Conservation (phyloP, 2,329 filamentous ascomycete species). For the Penicillium sp. region DNA sequence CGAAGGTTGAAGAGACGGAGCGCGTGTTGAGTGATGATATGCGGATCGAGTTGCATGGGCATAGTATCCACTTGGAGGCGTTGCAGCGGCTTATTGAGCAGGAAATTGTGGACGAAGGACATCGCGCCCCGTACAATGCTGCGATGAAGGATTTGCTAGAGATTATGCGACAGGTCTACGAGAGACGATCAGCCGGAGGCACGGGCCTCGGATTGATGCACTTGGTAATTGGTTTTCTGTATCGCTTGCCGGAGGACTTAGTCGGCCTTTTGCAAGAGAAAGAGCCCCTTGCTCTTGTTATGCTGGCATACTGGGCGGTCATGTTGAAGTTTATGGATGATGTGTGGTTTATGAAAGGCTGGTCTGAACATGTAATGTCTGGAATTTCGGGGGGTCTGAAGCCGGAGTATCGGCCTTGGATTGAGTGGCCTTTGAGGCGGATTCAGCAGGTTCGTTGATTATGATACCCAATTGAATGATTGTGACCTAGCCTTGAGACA, state of each 20-base stretch:
- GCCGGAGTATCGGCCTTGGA: conserved; percentile 26
- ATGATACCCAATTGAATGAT: conserved; percentile 2
- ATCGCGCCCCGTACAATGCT: conserved; percentile 1
- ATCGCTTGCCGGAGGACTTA: conserved; percentile 31
- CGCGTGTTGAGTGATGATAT: conserved; percentile 17
- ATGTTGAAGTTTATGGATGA: conserved; percentile 37
- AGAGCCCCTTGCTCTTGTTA: conserved; percentile 31
- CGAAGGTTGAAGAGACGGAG: background rate
- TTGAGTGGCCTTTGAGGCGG: conserved; percentile 31
- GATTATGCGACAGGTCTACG: conserved; percentile 27
- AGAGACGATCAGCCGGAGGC: conserved; percentile 12
- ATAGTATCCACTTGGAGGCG: conserved; percentile 19
- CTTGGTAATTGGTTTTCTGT: conserved; percentile 37
- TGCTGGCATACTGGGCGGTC: conserved; percentile 39
- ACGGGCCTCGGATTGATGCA: conserved; percentile 29
- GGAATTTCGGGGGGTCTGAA: conserved; percentile 31
- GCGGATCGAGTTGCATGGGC: conserved; percentile 21
- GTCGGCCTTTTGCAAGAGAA: conserved; percentile 32
- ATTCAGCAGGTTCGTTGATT: background rate
- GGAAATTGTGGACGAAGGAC: background rate
- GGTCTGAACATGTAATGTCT: conserved; percentile 39
- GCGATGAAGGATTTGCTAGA: conserved; percentile 21
- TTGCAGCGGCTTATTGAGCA: conserved; percentile 20
- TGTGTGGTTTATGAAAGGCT: conserved; percentile 40
- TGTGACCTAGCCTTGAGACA: too few relatives aligned